Percentiles rank a stretch among this genome's conserved stretches.
Evolutionary conservation across 805 yeast genomes (phyloP).

Genomic region (Kluyveromyces siamensis): DNA sequence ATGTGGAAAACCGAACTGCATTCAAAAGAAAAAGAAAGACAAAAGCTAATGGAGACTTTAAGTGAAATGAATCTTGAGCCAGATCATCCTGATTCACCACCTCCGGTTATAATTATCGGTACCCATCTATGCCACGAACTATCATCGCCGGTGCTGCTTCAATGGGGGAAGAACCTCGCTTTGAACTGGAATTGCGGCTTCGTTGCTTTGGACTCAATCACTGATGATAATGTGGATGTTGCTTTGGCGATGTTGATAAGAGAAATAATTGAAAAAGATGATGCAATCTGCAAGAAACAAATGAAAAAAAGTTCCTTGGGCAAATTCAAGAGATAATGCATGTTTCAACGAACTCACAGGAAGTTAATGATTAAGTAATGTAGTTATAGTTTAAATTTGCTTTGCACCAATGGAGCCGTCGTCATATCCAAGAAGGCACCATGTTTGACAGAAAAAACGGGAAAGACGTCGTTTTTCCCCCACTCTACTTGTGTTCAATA

Average conservation of each 20-base stretch:
- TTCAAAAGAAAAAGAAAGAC: conserved; percentile 23
- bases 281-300: background rate
- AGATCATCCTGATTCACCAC: conserved; percentile 36
- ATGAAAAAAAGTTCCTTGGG: conserved; percentile 1
- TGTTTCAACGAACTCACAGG: background rate
- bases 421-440: conserved; percentile 27
- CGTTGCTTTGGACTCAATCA: conserved; percentile 48
- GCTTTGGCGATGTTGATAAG: conserved; percentile 47
- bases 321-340: background rate
- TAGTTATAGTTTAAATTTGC: background rate
- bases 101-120: conserved; percentile 61
- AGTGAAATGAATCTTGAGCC: conserved; percentile 29
- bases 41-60: conserved; percentile 24
- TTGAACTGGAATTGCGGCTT: conserved; percentile 57
- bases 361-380: background rate
- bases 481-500: background rate
- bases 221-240: conserved; percentile 45
- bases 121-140: conserved; percentile 51
- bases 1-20: conserved; percentile 41
- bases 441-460: conserved; percentile 9
- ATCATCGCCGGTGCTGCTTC: conserved; percentile 51
- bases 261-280: conserved; percentile 44
- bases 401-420: conserved; percentile 16
- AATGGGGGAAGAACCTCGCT: conserved; percentile 50
- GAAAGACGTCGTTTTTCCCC: conserved; percentile 14